A percentile compares a stretch with the other conserved stretches of the same genome.
Evolutionary conservation across 306 rosid genomes (phyloP).

Genomic region (Alnus rubra): DNA sequence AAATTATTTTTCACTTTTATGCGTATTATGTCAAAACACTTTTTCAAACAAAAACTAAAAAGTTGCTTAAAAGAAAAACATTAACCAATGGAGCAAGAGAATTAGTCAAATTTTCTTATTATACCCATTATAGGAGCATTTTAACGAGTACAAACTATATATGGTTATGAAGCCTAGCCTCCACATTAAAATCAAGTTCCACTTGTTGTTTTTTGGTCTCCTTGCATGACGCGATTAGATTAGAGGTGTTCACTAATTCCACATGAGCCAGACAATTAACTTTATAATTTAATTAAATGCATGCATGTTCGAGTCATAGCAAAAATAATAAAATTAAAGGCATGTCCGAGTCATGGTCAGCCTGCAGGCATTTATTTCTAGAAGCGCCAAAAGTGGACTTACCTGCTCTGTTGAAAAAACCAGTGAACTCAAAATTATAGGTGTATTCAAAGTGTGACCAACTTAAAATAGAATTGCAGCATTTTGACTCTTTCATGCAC

Average conservation of each 20-base stretch:
- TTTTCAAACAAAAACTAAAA: too few relatives aligned
- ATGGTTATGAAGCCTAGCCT: not conserved
- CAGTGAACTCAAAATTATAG: conserved; percentile 19
- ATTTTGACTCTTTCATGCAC: too few relatives aligned
- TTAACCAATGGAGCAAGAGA: too few relatives aligned
- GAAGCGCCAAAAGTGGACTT: conserved; percentile 19
- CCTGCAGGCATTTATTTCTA: too few relatives aligned
- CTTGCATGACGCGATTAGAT: not conserved
- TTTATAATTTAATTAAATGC: not conserved
- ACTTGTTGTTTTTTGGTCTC: not conserved
- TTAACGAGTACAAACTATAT: not conserved
- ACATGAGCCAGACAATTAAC: not conserved
- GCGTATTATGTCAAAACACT: too few relatives aligned
- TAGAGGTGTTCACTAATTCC: not conserved
- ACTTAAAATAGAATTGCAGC: not conserved
- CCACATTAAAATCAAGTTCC: not conserved
- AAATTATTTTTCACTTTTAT: too few relatives aligned
- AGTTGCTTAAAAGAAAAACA: too few relatives aligned
- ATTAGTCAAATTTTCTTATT: not conserved
- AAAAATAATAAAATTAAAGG: too few relatives aligned
- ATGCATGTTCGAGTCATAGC: too few relatives aligned
- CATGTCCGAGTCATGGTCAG: too few relatives aligned
- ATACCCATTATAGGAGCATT: not conserved
- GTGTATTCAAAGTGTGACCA: not conserved
- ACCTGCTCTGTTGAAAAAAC: conserved; percentile 48